Evolutionary conservation across 2,329 filamentous ascomycete species (phyloP), one percentile per base, ranked within the genome.

Genomic region (Septoria linicola): DNA sequence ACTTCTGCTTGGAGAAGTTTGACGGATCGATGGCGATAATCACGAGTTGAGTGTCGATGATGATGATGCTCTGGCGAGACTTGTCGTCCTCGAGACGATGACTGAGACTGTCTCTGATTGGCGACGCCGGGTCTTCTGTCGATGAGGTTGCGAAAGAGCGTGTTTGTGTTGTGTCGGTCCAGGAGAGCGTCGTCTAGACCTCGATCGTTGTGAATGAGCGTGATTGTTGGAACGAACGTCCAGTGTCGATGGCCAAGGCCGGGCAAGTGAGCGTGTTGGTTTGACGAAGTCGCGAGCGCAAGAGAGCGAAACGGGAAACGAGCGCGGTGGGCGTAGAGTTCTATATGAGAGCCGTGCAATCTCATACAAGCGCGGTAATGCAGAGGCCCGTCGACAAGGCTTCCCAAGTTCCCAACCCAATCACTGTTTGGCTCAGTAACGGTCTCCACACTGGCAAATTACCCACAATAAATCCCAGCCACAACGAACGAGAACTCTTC

Each of bases 71-170:
- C 45, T 46, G n/a, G 41, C 30, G 53, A 52, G 45, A 53, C 46
- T 42, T 50, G 46, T 46, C 50, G 51, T 53, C 49, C 21, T 52
- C 43, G 27, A 53, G 50, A 44, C 53, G 53, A 51, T 49, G 53
- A 45, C 49, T 57, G 49, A 47, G 41, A 49, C 42, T 56, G 48
- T 59, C 54, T 54, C 53, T 21, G 23, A 13, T 41, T 30, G 53
- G 39, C 46, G 48, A 57, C 53, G 34, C 54, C 51, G 42, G 51
- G 51, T 46, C 45, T 42, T 37, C 51, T 45, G 49, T 52, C 40
- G 53, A 41, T 55, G 48, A 45, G 36, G 27, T 13, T 44, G 31
- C 43, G 51, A 45, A 40, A 37, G 21, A 42, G 51, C 37, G 49
- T 30, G 41, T 44, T 31, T 20, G 13, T 16, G 27, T 4, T 34